Evolutionary conservation across 805 yeast genomes (phyloP), one percentile per base, ranked within the genome.

Genomic region (Candida yuanshanica): DNA sequence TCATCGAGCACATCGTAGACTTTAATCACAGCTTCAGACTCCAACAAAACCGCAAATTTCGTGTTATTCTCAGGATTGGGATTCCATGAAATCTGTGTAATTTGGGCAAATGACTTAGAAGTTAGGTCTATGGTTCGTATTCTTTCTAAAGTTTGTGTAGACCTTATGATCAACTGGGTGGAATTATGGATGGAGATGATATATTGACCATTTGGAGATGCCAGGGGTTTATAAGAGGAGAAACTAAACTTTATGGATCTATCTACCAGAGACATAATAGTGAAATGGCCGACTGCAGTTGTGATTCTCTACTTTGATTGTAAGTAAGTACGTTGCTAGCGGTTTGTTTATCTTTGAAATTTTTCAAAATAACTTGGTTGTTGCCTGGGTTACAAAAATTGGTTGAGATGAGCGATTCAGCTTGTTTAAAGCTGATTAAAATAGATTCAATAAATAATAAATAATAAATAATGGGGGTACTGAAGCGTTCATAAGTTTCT

Each of bases 31-130:
- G 22, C 13, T n/a, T 36, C 37, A 4, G 40, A 39, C 9, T 36
- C 41, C 4, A 49, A 11, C 20, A 50, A 34, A 1, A 50, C 42
- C 3, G 49, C 52, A 10, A 51, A 4, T 25, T 51, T 51, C 16
- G 23, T 34, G 3, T 23, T 36, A 3, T 38, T 40, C 6, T 37
- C 21, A 17, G 10, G 35, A 8, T 14, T 3, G 1, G 51, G 56
- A 23, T 50, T 54, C 53, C 53, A 51, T 7, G 33, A 3, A 2
- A 51, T 26, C 42, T 50, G 52, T 24, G 50, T 36, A 3, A 51
- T 42, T 27, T 43, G 46, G 7, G 40, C 23, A 27, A 39, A 48
- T 8, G 38, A 13, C n/a, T 13, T 25, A 4, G 17, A 14, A 2
- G 42, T 35, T 3, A 47, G 33, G 4, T 41, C 14, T 4, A 48